Evolutionary conservation across 2,329 filamentous ascomycete genomes (phyloP).

Genomic region (Fonsecaea pedrosoi): DNA sequence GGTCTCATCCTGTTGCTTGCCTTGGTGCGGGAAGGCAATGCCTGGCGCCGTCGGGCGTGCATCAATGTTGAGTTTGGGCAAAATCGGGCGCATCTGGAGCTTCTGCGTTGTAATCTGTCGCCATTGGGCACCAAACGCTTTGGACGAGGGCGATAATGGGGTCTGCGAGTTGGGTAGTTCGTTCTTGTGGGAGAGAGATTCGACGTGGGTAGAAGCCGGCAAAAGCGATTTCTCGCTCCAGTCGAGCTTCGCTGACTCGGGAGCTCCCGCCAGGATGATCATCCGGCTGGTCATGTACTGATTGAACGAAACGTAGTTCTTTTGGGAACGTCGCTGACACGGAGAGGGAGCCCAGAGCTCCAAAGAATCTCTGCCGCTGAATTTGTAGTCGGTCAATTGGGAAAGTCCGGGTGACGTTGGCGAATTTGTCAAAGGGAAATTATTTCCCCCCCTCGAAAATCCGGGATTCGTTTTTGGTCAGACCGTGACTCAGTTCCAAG

Average conservation of each 20-base stretch:
- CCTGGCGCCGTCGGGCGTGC: conserved; percentile 18
- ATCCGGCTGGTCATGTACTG: conserved; percentile 37
- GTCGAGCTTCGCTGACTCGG: conserved; percentile 36
- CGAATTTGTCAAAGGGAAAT: neutral
- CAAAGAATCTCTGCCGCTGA: neutral
- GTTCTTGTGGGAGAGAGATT: conserved; percentile 20
- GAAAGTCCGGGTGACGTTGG: neutral
- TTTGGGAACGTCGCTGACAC: neutral
- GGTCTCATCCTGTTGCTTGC: neutral
- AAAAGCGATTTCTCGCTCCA: conserved; percentile 40
- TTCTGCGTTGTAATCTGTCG: conserved; percentile 37
- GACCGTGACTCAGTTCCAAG: neutral
- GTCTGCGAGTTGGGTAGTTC: conserved; percentile 11
- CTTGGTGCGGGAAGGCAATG: neutral
- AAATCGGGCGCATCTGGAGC: conserved; percentile 38
- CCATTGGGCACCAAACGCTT: conserved; percentile 37
- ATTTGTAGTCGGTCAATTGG: neutral
- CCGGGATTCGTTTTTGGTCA: neutral
- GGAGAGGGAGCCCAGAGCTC: neutral
- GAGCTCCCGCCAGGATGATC: conserved; percentile 41
- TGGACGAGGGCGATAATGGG: conserved; percentile 25
- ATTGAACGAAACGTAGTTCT: neutral
- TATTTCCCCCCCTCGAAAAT: neutral
- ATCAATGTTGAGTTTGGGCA: conserved; percentile 38
- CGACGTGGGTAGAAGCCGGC: conserved; percentile 32